These are phyloP conservation scores for Rhodosporidiobolus odoratus DNA, from an alignment of 768 basidiomycete genomes.

Conservation along the genomic window DNA sequence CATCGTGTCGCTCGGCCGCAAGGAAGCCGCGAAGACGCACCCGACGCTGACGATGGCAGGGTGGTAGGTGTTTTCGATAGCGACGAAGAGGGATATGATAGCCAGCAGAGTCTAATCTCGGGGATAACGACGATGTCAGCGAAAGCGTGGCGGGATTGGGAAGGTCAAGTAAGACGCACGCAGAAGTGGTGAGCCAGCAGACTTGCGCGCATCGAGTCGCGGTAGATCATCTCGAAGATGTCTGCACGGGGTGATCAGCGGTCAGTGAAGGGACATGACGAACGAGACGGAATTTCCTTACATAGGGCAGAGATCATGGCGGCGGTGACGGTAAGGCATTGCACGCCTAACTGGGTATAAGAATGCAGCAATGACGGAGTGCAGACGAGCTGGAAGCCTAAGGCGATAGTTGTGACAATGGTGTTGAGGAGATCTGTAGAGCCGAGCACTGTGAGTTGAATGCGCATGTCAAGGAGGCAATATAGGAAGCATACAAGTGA, in stretches of 20 bases:
- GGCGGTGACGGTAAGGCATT: background rate
- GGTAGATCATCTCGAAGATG: slow-evolving; percentile 2
- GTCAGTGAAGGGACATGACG: background rate
- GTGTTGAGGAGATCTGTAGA: background rate
- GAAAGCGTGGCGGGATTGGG: background rate
- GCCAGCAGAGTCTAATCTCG: slow-evolving; percentile 1
- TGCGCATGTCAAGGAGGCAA: background rate
- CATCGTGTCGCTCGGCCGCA: too few relatives aligned
- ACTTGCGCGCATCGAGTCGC: background rate
- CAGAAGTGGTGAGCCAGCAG: slow-evolving; percentile 5
- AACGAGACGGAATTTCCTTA: background rate
- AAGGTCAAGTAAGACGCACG: background rate
- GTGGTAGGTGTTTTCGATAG: slow-evolving; percentile 3
- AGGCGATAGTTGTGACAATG: background rate
- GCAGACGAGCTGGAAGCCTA: background rate
- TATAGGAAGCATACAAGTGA: background rate
- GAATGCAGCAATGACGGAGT: background rate
- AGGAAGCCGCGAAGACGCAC: background rate
- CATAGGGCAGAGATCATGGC: background rate
- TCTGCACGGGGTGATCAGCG: background rate
- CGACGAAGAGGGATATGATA: background rate
- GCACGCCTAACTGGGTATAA: background rate
- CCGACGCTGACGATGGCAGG: background rate
- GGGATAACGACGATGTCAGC: background rate
- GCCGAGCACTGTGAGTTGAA: background rate